Percentiles rank a stretch among this genome's conserved stretches.
Conservation (phyloP, 2,329 filamentous ascomycete species). For the Claviceps sp. region DNA sequence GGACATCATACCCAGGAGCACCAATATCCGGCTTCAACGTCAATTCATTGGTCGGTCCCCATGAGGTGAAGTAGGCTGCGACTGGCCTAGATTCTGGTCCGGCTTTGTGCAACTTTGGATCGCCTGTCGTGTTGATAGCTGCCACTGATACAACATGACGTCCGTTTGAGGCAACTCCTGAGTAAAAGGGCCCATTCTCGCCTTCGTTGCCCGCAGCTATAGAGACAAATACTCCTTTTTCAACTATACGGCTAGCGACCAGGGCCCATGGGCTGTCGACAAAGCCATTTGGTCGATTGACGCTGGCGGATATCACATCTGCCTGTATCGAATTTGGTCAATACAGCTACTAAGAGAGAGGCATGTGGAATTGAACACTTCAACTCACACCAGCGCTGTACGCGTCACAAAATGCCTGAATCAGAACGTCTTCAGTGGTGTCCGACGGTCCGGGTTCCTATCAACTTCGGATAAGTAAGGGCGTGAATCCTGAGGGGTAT, state of each 20-base stretch:
- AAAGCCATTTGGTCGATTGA: slow-evolving; percentile 26
- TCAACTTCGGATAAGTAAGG: neutral
- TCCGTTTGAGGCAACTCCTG: slow-evolving; percentile 20
- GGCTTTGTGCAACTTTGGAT: slow-evolving; percentile 21
- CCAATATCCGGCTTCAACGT: slow-evolving; percentile 37
- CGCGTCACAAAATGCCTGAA: slow-evolving; percentile 23
- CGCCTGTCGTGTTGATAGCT: slow-evolving; percentile 28
- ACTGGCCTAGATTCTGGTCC: slow-evolving; percentile 16
- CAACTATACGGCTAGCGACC: slow-evolving; percentile 26
- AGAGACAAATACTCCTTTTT: slow-evolving; percentile 33
- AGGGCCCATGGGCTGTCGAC: slow-evolving; percentile 28
- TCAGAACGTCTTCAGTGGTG: slow-evolving; percentile 21
- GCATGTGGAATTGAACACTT: neutral
- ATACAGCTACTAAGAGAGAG: neutral
- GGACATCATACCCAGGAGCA: slow-evolving; percentile 34
- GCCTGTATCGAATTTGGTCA: slow-evolving; percentile 12
- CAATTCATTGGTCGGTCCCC: slow-evolving; percentile 38
- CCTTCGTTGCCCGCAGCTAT: slow-evolving; percentile 40
- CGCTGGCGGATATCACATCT: slow-evolving; percentile 31
- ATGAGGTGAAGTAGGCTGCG: slow-evolving; percentile 34
- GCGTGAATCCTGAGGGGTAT: no score
- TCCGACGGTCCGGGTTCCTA: slow-evolving; percentile 2
- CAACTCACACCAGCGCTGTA: slow-evolving; percentile 19
- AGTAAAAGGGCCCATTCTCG: slow-evolving; percentile 32
- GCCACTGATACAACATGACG: slow-evolving; percentile 22